These are phyloP conservation scores for Cryptococcus sp. DNA, from an alignment of 1,284 basidiomycete genomes.

Conservation along the genomic window DNA sequence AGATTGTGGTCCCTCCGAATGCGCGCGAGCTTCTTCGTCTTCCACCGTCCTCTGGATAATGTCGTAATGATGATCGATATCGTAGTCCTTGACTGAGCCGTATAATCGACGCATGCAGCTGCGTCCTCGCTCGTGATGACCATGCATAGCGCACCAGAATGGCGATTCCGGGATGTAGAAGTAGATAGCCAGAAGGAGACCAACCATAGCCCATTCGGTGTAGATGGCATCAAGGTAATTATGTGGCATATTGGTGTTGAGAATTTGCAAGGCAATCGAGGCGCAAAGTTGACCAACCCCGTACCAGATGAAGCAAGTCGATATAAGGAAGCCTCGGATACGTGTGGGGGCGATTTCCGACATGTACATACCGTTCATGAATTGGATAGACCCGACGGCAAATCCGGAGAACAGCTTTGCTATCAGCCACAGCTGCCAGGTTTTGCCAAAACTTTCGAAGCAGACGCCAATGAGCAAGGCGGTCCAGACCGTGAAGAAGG, in stretches of 20 bases:
- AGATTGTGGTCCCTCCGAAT: slow-evolving; percentile 1
- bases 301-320: slow-evolving; percentile 32
- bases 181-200: slow-evolving; percentile 28
- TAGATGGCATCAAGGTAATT: slow-evolving; percentile 33
- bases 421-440: slow-evolving; percentile 31
- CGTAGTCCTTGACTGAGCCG: slow-evolving; percentile 35
- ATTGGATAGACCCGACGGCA: slow-evolving; percentile 37
- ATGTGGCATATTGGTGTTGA: slow-evolving; percentile 20
- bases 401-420: slow-evolving; percentile 36
- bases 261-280: slow-evolving; percentile 27
- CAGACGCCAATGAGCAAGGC: slow-evolving; percentile 26
- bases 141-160: slow-evolving; percentile 31
- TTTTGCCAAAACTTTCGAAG: slow-evolving; percentile 23
- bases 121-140: slow-evolving; percentile 25
- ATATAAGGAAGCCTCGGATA: slow-evolving; percentile 32
- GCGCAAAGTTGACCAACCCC: slow-evolving; percentile 29
- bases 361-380: slow-evolving; percentile 34
- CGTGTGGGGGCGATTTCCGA: slow-evolving; percentile 33
- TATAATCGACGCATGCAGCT: slow-evolving; percentile 25
- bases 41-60: slow-evolving; percentile 29
- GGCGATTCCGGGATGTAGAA: slow-evolving; percentile 34
- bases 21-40: slow-evolving; percentile 16
- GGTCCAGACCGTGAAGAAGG: slow-evolving; percentile 33
- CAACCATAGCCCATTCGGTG: slow-evolving; percentile 37
- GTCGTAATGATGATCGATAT: slow-evolving; percentile 35